Conservation (phyloP, 2,329 filamentous ascomycete species). For the Fusarium begoniae region DNA sequence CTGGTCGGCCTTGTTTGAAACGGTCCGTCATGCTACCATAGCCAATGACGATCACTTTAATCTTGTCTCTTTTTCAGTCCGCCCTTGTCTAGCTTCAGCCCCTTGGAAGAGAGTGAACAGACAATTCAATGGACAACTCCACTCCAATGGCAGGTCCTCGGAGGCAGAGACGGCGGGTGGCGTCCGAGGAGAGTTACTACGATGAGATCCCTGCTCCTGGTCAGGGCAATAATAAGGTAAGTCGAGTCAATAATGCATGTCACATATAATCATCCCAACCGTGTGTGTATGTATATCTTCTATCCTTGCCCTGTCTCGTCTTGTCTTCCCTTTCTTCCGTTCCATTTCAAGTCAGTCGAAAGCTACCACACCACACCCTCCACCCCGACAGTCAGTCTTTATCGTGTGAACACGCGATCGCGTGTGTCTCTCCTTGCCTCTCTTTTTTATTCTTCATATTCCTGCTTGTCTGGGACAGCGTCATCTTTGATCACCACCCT, state of each 20-base stretch:
- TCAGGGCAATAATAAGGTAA: slow-evolving; percentile 1
- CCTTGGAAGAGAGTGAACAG: slow-evolving; percentile 7
- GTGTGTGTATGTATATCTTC: slow-evolving; percentile 7
- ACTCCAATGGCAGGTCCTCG: slow-evolving; percentile 25
- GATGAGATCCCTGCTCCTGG: slow-evolving; percentile 33
- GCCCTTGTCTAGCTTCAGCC: neutral
- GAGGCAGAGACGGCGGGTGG: slow-evolving; percentile 25
- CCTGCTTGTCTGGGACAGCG: slow-evolving; percentile 28
- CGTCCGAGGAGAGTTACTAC: slow-evolving; percentile 22
- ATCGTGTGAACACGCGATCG: slow-evolving; percentile 41
- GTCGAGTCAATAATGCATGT: slow-evolving; percentile 10
- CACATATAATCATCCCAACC: slow-evolving; percentile 26
- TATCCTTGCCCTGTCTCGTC: slow-evolving; percentile 6
- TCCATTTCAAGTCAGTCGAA: slow-evolving; percentile 4
- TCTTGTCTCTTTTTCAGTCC: neutral
- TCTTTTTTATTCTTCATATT: slow-evolving; percentile 3
- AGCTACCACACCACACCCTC: slow-evolving; percentile 14
- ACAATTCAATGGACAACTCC: slow-evolving; percentile 26
- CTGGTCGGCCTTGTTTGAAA: slow-evolving; percentile 29
- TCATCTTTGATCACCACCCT: slow-evolving; percentile 20
- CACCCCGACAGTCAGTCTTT: slow-evolving; percentile 33
- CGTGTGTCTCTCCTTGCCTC: slow-evolving; percentile 33
- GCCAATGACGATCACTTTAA: slow-evolving; percentile 33
- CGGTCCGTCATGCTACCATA: slow-evolving; percentile 14
- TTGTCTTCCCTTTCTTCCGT: slow-evolving; percentile 8